These are phyloP conservation scores for Gamarada debralockiae DNA, from an alignment of 495 filamentous ascomycete species.

Conservation along the genomic window DNA sequence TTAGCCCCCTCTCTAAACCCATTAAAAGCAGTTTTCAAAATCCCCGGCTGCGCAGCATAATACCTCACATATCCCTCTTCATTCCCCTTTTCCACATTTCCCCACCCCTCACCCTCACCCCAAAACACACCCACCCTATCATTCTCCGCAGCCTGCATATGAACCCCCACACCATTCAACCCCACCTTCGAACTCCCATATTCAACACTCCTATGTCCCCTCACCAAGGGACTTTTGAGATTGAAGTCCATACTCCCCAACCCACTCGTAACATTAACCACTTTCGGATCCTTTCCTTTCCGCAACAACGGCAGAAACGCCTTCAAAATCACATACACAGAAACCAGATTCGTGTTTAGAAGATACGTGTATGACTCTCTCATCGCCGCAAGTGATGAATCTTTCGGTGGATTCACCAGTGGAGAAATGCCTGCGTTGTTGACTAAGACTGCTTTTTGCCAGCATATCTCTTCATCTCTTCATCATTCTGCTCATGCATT, in stretches of 20 bases:
- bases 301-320: slow-evolving; percentile 30
- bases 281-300: slow-evolving; percentile 14
- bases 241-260: neutral
- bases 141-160: slow-evolving; percentile 31
- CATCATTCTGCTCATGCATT: neutral
- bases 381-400: slow-evolving; percentile 11
- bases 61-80: slow-evolving; percentile 12
- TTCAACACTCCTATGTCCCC: slow-evolving; percentile 18
- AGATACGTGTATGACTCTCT: slow-evolving; percentile 22
- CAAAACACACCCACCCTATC: no score
- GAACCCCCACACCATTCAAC: slow-evolving; percentile 32
- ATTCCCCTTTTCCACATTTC: slow-evolving; percentile 15
- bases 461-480: neutral
- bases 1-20: slow-evolving; percentile 25
- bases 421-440: slow-evolving; percentile 32
- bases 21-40: slow-evolving; percentile 38
- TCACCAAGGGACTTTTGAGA: slow-evolving; percentile 9
- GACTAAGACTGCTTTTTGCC: slow-evolving; percentile 27
- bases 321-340: slow-evolving; percentile 25
- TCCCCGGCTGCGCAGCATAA: slow-evolving; percentile 23
- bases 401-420: slow-evolving; percentile 3
- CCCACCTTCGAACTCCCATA: slow-evolving; percentile 30
- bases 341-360: slow-evolving; percentile 28
- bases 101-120: neutral
- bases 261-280: slow-evolving; percentile 28